Evolutionary conservation across 2,329 filamentous ascomycete species (phyloP), one percentile per base, ranked within the genome.

Genomic region (Colletotrichum filicis): DNA sequence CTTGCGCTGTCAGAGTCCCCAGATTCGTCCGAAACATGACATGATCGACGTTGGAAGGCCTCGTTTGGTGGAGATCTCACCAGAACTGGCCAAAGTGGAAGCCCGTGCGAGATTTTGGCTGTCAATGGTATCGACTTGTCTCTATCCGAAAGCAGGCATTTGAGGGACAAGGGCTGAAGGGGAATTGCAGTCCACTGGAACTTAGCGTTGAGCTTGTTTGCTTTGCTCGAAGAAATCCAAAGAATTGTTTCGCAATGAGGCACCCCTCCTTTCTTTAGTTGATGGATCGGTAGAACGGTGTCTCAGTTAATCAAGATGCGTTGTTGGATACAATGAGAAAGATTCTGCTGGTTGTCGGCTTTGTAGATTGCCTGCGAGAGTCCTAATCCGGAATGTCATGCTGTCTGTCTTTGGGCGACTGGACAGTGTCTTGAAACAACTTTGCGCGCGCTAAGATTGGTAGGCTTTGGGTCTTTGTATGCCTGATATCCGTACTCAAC

Each of bases 121-220:
- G 14, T 12, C 19, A 49, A n/a, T 28, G 3, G 59, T 35, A 14
- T 14, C 52, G 62, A 32, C 11, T n/a, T 42, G 19, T 12, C 28
- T 26, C 24, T 56, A 22, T 46, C 37, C 22, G 30, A 35, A 24
- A 9, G 7, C n/a, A 37, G 28, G 8, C 42, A 49, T 49, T 49
- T 19, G 42, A 49, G 5, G 9, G 3, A 49, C 42, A 49, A 49
- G 42, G 19, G 42, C 42, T 9, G 19, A 22, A 22, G 60, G 61
- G 66, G 32, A 56, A 60, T 22, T 22, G 35, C 9, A 60, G 63
- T 35, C 30, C 37, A 68, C 32, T 32, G 49, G 7, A 9, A 24
- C 9, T 59, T 68, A 63, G 71, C 68, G 68, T 74, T 74, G 68
- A 74, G 68, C 71, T 74, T 72, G 68, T 74, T 72, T 68, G 12